phyloP scores from a whole-genome alignment of 129 eudicot species.

The Erigeron canadensis region DNA sequence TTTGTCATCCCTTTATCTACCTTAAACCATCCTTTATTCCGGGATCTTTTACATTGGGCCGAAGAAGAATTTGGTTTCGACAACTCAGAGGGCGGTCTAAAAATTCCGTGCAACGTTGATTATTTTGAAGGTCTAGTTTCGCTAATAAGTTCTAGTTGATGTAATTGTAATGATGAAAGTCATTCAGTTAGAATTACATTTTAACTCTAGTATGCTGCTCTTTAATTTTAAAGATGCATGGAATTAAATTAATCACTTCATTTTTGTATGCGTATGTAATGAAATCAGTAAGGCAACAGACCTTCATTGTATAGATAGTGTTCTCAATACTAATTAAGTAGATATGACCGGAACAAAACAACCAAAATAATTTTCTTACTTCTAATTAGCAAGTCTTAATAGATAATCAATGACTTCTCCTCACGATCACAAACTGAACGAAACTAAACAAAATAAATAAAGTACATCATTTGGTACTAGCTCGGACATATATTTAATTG shows the following conservation, averaged over 20 bases:
- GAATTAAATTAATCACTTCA: not conserved
- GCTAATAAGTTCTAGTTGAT: constrained; percentile 24
- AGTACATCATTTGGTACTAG: too few species aligned
- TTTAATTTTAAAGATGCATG: not conserved
- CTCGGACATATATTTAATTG: too few species aligned
- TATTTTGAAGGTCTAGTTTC: constrained; percentile 37
- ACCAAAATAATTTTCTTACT: too few species aligned
- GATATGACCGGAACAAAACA: too few species aligned
- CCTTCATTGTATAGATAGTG: too few species aligned
- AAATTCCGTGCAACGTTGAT: constrained; percentile 39
- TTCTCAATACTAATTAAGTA: too few species aligned
- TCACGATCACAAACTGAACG: too few species aligned
- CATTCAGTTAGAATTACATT: constrained; percentile 1
- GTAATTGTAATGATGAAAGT: not conserved
- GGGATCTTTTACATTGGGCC: constrained; percentile 38
- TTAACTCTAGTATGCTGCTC: not conserved
- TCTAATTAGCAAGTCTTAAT: too few species aligned
- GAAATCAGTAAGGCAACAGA: not conserved
- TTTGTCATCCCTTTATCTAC: constrained; percentile 37
- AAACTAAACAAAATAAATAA: too few species aligned
- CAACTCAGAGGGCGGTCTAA: constrained; percentile 36
- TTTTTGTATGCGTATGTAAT: not conserved
- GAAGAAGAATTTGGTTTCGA: constrained; percentile 45
- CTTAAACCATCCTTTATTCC: constrained; percentile 39
- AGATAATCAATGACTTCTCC: too few species aligned